Base-by-base conservation (phyloP, 768 basidiomycete genomes). In the Lentinus brumalis region DNA sequence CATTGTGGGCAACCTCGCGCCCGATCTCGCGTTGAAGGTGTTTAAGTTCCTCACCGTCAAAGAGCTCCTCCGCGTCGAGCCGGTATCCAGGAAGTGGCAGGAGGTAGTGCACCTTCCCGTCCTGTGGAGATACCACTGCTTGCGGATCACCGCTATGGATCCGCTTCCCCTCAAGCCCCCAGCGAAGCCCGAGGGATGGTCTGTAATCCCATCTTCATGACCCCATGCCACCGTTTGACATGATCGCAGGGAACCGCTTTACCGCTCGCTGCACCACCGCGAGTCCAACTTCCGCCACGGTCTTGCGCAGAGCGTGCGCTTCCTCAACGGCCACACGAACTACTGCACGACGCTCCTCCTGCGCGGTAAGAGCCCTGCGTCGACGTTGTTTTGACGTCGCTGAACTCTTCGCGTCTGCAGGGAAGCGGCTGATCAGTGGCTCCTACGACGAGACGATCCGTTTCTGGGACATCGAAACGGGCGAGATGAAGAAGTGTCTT, bases 401-500 rank as follows among this genome's bases (percentile, higher is more conserved):
- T 49, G 9, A 32, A 16, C 9, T 44, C 21, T 26, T 26, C 21
- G 21, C 56, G 16, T 38, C 50, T 53, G 46, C 11, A 73, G 91
- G 90, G 16, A 89, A 93, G 67, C 79, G 89, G 9, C 78, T 96
- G 44, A 92, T 96, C 64, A 93, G 90, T 64, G 94, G 94, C 15
- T 91, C 89, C 30, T 94, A 95, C 69, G 94, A 96, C 57, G 94
- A 94, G 73, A 93, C 91, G 1, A 95, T 96, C 61, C 81, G 94
- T 12, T 92, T 96, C 74, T 96, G 94, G 94, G 91, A 95, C 70
- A 81, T 96, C 21, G 81, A 79, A 55, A 83, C 81, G 0, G 85
- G 82, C 5, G 82, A 83, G 66, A 76, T 83, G 76, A 87, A 88
- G 74, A 91, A 89, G 67, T 92, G 89, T 66, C 69, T 94, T 46